These are phyloP conservation scores for Postia placenta DNA, from an alignment of 768 basidiomycete genomes.

Conservation along the genomic window DNA sequence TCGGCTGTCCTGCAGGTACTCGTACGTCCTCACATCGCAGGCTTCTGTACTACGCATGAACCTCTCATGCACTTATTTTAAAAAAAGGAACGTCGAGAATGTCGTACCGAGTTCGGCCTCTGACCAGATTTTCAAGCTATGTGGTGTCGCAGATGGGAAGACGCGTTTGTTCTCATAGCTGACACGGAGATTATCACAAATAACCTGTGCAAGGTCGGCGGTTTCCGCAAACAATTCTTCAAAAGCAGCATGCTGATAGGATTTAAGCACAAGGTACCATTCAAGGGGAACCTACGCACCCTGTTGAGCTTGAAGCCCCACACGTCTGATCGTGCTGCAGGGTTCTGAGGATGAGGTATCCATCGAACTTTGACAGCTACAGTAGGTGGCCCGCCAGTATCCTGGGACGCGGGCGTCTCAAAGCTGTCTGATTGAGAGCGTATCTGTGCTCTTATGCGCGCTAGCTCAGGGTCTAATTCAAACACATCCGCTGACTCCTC, in stretches of 20 bases:
- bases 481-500: constrained; percentile 46
- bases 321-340: constrained; percentile 29
- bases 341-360: constrained; percentile 57
- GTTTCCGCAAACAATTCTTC: constrained; percentile 56
- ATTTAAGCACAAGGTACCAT: neutral
- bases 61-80: neutral
- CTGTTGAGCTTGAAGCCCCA: constrained; percentile 55
- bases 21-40: constrained; percentile 55
- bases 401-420: constrained; percentile 17
- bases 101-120: constrained; percentile 58
- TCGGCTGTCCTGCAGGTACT: constrained; percentile 48
- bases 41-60: too few species aligned
- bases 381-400: constrained; percentile 26
- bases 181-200: constrained; percentile 48
- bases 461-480: constrained; percentile 57
- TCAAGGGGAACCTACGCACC: constrained; percentile 28
- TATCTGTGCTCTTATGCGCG: constrained; percentile 42
- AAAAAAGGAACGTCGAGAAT: neutral
- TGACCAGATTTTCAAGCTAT: constrained; percentile 59
- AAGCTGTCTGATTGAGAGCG: constrained; percentile 23
- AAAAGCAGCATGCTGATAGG: constrained; percentile 56
- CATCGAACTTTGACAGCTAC: constrained; percentile 56
- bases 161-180: constrained; percentile 56
- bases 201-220: constrained; percentile 54
- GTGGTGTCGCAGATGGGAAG: constrained; percentile 64